A percentile compares a stretch with the other conserved stretches of the same genome.
Conservation (phyloP, 371 early-diverging fungal genomes). For the Mortierella sp. region DNA sequence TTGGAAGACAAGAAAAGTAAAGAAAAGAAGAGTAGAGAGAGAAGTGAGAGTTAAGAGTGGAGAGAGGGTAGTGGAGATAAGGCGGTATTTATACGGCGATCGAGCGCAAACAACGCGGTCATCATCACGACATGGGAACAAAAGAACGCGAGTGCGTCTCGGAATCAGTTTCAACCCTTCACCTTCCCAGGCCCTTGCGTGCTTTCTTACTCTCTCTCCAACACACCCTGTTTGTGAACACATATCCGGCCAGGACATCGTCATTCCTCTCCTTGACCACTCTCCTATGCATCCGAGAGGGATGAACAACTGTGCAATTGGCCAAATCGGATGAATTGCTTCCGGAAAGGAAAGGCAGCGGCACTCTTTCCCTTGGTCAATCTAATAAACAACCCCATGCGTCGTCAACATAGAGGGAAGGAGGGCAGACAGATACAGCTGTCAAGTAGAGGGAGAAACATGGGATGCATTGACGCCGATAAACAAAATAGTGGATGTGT, state of each 20-base stretch:
- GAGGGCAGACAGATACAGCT: no score
- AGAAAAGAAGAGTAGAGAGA: background rate
- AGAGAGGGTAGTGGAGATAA: background rate
- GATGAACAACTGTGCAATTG: background rate
- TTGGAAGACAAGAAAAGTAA: background rate
- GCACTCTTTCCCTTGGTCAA: background rate
- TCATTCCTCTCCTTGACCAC: background rate
- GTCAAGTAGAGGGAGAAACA: no score
- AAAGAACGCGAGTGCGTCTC: background rate
- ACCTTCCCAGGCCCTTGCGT: background rate
- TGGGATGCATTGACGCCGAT: no score
- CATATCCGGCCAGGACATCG: background rate
- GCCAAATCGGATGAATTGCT: background rate
- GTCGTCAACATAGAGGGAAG: no score
- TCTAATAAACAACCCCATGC: background rate
- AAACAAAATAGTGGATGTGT: no score
- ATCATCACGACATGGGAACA: slow-evolving; percentile 2
- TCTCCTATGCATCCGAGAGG: no score
- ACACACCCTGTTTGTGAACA: background rate
- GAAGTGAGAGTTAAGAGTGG: background rate
- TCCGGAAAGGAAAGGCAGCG: background rate
- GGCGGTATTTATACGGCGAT: no score
- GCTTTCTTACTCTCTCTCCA: background rate
- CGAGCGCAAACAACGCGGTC: background rate
- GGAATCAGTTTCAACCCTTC: background rate